Evolutionary conservation across 208 protist genomes (phyloP), one percentile per base, ranked within the genome.

Genomic region (Crithidia bombi): DNA sequence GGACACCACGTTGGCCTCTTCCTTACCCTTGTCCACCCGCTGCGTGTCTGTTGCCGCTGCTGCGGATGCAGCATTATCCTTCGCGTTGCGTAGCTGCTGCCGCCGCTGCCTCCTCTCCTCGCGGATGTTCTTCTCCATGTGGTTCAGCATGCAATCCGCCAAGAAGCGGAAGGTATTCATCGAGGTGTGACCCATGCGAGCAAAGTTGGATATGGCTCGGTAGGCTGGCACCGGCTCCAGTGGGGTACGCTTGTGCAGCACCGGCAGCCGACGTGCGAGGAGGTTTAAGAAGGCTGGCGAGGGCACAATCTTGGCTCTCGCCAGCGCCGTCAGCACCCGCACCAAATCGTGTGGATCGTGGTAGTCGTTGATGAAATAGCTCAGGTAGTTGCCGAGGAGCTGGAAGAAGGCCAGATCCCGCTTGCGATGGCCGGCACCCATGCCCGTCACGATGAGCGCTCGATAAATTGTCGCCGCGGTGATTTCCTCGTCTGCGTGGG

Each of bases 121-220:
- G 32, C 62, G 78, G 17, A 91, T 56, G 46, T 87, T 82, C 36
- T 73, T 47, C 54, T 91, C 75, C 46, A 92, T 85, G 21, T 65
- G 50, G 0, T 58, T 47, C 49, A 79, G 55, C 57, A 90, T 91
- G 70, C 67, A 69, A 50, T 94, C 86, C 0, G 89, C 75, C 21
- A 94, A 73, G 65, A 94, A 94, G 58, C 85, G 82, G 65, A 88
- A 94, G 7, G 70, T 79, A 59, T 83, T 89, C 79, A 91, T 92
- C 28, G 85, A 75, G 21, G 79, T 74, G 72, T 90, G 76, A 15
- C 84, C 83, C 79, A 90, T 89, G n/a, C 75, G 78, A 21, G 79
- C 74, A 5, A 94, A 61, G 73, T 92, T 90, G 6, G 81, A 73
- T 51, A 92, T 74, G 10, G 84, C 86, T 10, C 89, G 71, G 65